Evolutionary conservation across 306 rosid species (phyloP).

Genomic region (Corylus americana): DNA sequence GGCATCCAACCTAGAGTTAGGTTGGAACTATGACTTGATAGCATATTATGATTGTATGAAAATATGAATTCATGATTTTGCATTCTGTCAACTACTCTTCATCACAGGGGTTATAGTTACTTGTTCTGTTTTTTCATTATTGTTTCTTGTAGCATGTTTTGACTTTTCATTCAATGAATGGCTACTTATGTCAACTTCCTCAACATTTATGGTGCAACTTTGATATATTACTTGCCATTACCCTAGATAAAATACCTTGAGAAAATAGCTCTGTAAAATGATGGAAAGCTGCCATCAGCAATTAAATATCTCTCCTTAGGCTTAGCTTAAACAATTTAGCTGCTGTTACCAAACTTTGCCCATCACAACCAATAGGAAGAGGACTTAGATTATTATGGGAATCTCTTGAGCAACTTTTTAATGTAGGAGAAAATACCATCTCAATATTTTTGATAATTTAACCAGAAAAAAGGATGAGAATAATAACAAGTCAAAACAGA

Average conservation of each 20-base stretch:
- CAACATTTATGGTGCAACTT: neutral
- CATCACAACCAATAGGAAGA: neutral
- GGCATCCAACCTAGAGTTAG: neutral
- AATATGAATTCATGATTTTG: neutral
- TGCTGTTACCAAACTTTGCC: neutral
- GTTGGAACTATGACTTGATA: neutral
- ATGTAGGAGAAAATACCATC: neutral
- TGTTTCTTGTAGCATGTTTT: neutral
- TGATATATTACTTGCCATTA: neutral
- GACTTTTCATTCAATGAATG: neutral
- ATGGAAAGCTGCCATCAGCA: neutral
- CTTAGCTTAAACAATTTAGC: neutral
- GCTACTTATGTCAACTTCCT: neutral
- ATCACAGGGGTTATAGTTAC: neutral
- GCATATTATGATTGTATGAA: neutral
- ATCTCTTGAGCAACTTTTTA: neutral
- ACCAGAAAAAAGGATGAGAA: neutral
- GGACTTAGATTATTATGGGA: neutral
- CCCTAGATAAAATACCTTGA: neutral
- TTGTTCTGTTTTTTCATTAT: neutral
- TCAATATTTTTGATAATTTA: neutral
- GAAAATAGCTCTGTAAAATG: constrained; percentile 1
- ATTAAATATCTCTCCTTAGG: neutral
- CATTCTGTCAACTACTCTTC: neutral
- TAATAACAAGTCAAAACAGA: neutral